phyloP scores from a whole-genome alignment of 176 grass and related monocot genomes.

The Saccharum spontaneum region DNA sequence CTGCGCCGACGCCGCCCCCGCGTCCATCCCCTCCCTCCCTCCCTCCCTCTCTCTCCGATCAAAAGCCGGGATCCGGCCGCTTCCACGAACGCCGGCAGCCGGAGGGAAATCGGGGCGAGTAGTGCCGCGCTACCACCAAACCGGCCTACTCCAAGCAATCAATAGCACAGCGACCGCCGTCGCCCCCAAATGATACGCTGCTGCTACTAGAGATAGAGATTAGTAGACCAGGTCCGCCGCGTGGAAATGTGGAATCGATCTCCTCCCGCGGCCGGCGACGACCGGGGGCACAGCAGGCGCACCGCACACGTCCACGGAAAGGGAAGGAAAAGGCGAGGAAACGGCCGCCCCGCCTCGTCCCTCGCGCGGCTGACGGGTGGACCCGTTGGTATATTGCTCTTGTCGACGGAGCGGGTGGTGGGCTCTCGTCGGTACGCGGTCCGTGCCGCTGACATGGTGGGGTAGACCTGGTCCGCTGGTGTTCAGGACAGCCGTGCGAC shows the following conservation, averaged over 20 bases:
- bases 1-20: no score
- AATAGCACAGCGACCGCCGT: neutral
- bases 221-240: neutral
- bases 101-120: neutral
- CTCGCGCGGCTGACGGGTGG: neutral
- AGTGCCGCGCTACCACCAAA: neutral
- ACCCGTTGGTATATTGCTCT: neutral
- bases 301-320: neutral
- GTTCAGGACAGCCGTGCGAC: neutral
- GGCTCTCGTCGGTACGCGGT: neutral
- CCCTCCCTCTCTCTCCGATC: neutral
- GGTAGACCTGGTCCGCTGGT: neutral
- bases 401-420: neutral
- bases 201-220: neutral
- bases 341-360: neutral
- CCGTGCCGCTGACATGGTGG: neutral
- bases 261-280: conserved; percentile 19
- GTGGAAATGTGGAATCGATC: conserved; percentile 10
- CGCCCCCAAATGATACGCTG: neutral
- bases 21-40: neutral
- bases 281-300: neutral
- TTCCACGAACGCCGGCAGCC: neutral
- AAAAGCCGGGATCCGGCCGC: neutral
- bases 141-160: no score
- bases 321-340: neutral